These are phyloP conservation scores for Rhizoclosmatium sp. DNA, from an alignment of 192 early-diverging fungal species.

Conservation along the genomic window DNA sequence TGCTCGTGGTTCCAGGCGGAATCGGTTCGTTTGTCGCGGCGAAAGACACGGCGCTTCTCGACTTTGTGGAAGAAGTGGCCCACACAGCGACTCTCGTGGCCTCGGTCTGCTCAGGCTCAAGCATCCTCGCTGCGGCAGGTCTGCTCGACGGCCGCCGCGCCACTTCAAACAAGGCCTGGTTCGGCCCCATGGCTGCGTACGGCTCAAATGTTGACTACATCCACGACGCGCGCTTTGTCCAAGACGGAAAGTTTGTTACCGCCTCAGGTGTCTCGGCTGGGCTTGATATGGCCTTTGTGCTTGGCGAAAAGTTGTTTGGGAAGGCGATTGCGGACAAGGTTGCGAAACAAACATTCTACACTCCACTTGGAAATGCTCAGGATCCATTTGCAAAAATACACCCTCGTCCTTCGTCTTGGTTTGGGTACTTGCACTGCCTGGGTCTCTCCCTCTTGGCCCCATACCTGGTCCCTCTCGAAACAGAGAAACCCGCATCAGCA, in stretches of 20 bases:
- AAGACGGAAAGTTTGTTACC: conserved; percentile 46
- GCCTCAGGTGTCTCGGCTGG: conserved; percentile 50
- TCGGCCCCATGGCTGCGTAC: not conserved
- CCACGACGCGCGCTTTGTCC: conserved; percentile 44
- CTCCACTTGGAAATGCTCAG: conserved; percentile 14
- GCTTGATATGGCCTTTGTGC: conserved; percentile 37
- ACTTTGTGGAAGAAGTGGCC: conserved; percentile 31
- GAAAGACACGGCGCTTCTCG: conserved; percentile 23
- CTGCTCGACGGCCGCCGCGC: conserved; percentile 38
- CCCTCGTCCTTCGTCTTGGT: not conserved
- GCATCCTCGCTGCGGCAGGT: conserved; percentile 40
- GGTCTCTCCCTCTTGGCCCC: not conserved
- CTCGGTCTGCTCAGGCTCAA: conserved; percentile 47
- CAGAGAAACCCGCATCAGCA: not conserved
- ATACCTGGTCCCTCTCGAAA: not conserved
- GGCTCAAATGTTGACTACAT: conserved; percentile 36
- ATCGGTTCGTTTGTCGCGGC: conserved; percentile 33
- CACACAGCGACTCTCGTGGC: not conserved
- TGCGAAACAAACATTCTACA: conserved; percentile 8
- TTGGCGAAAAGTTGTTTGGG: conserved; percentile 27
- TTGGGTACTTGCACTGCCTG: not conserved
- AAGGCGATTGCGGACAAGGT: not conserved
- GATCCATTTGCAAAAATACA: conserved; percentile 42
- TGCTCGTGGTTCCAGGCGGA: conserved; percentile 50
- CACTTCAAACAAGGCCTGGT: conserved; percentile 48